These are phyloP conservation scores for Russula olivacea DNA, from an alignment of 768 basidiomycete species.

Conservation along the genomic window DNA sequence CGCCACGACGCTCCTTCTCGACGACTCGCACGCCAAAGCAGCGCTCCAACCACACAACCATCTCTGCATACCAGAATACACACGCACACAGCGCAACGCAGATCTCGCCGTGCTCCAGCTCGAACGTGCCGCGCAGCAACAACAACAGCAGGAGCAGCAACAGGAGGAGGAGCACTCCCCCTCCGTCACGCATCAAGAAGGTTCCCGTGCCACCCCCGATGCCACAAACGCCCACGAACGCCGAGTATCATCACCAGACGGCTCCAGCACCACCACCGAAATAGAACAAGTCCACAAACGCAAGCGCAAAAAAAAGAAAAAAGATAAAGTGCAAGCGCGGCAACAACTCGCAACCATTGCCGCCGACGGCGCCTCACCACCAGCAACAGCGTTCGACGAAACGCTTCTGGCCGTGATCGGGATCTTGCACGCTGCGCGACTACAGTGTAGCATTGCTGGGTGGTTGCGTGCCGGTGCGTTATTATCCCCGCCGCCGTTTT, in stretches of 20 bases:
- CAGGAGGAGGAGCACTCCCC: not conserved
- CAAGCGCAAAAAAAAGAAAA: not conserved
- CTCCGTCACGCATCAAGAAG: constrained; percentile 11
- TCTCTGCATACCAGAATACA: constrained; percentile 68
- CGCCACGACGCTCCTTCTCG: constrained; percentile 44
- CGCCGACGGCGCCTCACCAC: not conserved
- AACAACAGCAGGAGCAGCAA: constrained; percentile 3
- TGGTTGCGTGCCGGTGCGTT: constrained; percentile 57
- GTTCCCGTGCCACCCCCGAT: constrained; percentile 19
- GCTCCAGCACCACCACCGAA: not conserved
- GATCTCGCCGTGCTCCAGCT: constrained; percentile 34
- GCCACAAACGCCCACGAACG: not conserved
- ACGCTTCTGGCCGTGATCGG: constrained; percentile 64
- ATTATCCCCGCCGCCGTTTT: not conserved
- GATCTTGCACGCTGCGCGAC: constrained; percentile 52
- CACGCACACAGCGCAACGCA: constrained; percentile 36
- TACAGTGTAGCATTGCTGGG: constrained; percentile 56
- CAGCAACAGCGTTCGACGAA: constrained; percentile 38
- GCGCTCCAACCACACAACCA: constrained; percentile 78
- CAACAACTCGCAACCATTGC: not conserved
- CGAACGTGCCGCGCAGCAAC: not conserved
- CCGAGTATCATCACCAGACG: not conserved
- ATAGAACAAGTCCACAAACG: not conserved
- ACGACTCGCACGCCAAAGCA: constrained; percentile 51
- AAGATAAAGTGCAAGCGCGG: too few species aligned